Conservation (phyloP, 495 filamentous ascomycete genomes). For the Annulohypoxylon bovei region DNA sequence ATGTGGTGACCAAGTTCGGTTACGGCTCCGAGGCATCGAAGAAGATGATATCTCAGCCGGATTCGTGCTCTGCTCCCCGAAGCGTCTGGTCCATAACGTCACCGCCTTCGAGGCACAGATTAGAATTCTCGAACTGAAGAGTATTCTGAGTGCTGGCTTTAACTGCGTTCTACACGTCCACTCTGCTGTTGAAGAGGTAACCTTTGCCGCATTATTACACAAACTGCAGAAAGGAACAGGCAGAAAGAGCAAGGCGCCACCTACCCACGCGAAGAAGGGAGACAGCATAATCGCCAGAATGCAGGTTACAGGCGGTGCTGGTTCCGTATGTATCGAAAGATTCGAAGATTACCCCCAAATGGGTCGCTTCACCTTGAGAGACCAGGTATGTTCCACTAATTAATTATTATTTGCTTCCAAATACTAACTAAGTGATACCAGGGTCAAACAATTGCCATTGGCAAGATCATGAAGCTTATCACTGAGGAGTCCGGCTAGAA, state of each 20-base stretch:
- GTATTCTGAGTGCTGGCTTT: slow-evolving; percentile 82
- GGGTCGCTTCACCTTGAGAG: slow-evolving; percentile 92
- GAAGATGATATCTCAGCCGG: slow-evolving; percentile 97
- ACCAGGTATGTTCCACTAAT: slow-evolving; percentile 70
- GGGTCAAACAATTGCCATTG: slow-evolving; percentile 97
- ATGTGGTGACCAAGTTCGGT: slow-evolving; percentile 93
- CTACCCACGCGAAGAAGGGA: slow-evolving; percentile 90
- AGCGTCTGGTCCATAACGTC: slow-evolving; percentile 91
- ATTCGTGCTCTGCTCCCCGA: slow-evolving; percentile 93
- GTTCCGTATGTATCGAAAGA: slow-evolving; percentile 87
- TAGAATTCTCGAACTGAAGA: slow-evolving; percentile 92
- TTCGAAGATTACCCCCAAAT: slow-evolving; percentile 96
- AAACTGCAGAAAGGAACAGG: slow-evolving; percentile 97
- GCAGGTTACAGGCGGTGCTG: slow-evolving; percentile 84
- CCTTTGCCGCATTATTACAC: slow-evolving; percentile 84
- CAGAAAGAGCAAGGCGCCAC: slow-evolving; percentile 89
- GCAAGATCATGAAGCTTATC: slow-evolving; percentile 90
- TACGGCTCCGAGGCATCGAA: slow-evolving; percentile 92
- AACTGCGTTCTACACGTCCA: slow-evolving; percentile 92
- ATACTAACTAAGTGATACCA: slow-evolving; percentile 28
- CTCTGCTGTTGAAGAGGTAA: slow-evolving; percentile 96
- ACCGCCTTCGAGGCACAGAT: slow-evolving; percentile 95
- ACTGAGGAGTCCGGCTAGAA: slow-evolving; percentile 47
- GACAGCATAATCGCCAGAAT: slow-evolving; percentile 93
- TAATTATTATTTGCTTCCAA: slow-evolving; percentile 33